A percentile compares a stretch with the other conserved stretches of the same genome.
Evolutionary conservation across 2,329 filamentous ascomycete species (phyloP).

Genomic region (Xylariaceae sp.): DNA sequence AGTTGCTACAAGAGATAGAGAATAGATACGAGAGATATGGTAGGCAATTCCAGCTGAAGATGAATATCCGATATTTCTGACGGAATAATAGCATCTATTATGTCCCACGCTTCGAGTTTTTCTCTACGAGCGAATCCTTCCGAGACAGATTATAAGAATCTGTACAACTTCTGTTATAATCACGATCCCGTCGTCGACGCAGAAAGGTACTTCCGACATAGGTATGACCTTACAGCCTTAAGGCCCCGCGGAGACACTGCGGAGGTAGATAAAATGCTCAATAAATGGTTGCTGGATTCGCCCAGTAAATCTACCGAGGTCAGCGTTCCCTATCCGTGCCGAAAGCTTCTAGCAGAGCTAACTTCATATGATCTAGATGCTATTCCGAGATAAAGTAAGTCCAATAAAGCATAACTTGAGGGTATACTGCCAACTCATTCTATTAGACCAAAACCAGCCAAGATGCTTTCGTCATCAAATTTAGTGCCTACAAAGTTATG

Average conservation of each 20-base stretch:
- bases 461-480: neutral
- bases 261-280: constrained; percentile 5
- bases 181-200: neutral
- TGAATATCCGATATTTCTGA: neutral
- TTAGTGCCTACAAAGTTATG: neutral
- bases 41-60: constrained; percentile 1
- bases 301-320: constrained; percentile 5
- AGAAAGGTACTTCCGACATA: constrained; percentile 6
- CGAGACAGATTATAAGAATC: constrained; percentile 1
- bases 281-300: neutral
- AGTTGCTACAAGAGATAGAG: constrained; percentile 10
- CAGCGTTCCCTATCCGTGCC: neutral
- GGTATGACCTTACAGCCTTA: constrained; percentile 7
- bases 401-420: neutral
- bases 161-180: constrained; percentile 1
- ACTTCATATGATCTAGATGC: constrained; percentile 1
- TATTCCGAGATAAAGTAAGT: constrained; percentile 6
- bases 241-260: constrained; percentile 6
- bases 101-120: neutral
- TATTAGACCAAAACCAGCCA: neutral
- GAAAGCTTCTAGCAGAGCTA: neutral
- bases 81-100: constrained; percentile 3
- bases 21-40: constrained; percentile 12
- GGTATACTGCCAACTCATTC: too few species aligned
- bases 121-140: neutral